These are phyloP conservation scores for Pythium inflatum DNA, from an alignment of 352 stramenopile genomes.

Conservation along the genomic window DNA sequence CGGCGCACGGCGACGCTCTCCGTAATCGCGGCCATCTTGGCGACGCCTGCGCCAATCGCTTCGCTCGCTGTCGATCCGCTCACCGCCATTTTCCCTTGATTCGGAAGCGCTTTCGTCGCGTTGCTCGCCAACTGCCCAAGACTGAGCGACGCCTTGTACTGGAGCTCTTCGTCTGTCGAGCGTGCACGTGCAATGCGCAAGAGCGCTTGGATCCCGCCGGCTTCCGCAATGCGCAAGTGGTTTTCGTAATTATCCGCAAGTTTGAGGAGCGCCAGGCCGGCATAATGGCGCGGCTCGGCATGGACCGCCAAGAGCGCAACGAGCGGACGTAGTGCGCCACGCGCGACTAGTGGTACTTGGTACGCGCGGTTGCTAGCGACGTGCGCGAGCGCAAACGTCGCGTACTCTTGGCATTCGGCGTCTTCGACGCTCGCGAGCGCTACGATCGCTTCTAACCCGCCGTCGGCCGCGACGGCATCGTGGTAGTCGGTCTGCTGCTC, in stretches of 20 bases:
- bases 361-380: slow-evolving; percentile 94
- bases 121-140: slow-evolving; percentile 94
- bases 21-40: slow-evolving; percentile 81
- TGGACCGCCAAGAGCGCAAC: slow-evolving; percentile 96
- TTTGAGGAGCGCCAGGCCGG: slow-evolving; percentile 96
- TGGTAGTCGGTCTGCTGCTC: slow-evolving; percentile 94
- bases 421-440: slow-evolving; percentile 93
- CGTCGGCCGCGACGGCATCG: slow-evolving; percentile 86
- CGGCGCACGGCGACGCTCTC: slow-evolving; percentile 68
- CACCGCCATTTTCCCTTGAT: slow-evolving; percentile 53
- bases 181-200: slow-evolving; percentile 90
- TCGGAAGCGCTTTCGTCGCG: slow-evolving; percentile 76
- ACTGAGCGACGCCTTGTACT: slow-evolving; percentile 95
- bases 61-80: slow-evolving; percentile 40
- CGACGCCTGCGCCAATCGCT: slow-evolving; percentile 63
- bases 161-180: slow-evolving; percentile 92
- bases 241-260: slow-evolving; percentile 98
- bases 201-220: slow-evolving; percentile 95
- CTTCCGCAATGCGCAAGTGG: slow-evolving; percentile 94
- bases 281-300: slow-evolving; percentile 94
- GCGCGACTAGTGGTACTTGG: slow-evolving; percentile 91
- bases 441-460: slow-evolving; percentile 89
- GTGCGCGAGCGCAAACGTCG: slow-evolving; percentile 95
- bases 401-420: slow-evolving; percentile 96
- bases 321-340: slow-evolving; percentile 91